These are phyloP conservation scores for Hibiscus mutabilis DNA, from an alignment of 345 rosid genomes.

Conservation along the genomic window DNA sequence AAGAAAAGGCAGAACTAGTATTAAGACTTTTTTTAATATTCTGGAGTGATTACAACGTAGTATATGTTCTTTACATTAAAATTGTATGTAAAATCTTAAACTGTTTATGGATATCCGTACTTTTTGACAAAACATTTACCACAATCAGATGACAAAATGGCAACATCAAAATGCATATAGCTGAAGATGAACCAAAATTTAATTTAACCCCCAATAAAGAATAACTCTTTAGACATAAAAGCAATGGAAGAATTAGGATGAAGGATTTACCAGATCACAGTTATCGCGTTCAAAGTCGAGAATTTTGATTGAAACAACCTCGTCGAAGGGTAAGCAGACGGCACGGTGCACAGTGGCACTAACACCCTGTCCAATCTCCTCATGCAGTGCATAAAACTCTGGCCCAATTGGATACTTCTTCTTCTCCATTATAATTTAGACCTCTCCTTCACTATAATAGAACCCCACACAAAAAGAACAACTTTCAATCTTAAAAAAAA, in stretches of 20 bases:
- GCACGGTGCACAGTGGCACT: slow-evolving; percentile 89
- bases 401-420: slow-evolving; percentile 80
- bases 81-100: background rate
- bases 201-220: too few species aligned
- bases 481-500: background rate
- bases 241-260: slow-evolving; percentile 3
- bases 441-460: slow-evolving; percentile 16
- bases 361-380: slow-evolving; percentile 81
- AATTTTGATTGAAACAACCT: slow-evolving; percentile 85
- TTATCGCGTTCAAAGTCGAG: slow-evolving; percentile 91
- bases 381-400: slow-evolving; percentile 58
- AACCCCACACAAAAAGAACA: background rate
- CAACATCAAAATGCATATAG: background rate
- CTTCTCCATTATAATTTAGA: slow-evolving; percentile 47
- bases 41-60: too few species aligned
- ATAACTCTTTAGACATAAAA: background rate
- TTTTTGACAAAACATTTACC: background rate
- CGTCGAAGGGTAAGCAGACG: slow-evolving; percentile 55
- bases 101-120: too few species aligned
- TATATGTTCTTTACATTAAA: too few species aligned
- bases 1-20: background rate
- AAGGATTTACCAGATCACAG: slow-evolving; percentile 56
- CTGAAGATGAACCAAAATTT: slow-evolving; percentile 3
- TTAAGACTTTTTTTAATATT: background rate
- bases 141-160: background rate